Evolutionary conservation across 352 stramenopile species (phyloP).

Genomic region (Pythium insidiosum): DNA sequence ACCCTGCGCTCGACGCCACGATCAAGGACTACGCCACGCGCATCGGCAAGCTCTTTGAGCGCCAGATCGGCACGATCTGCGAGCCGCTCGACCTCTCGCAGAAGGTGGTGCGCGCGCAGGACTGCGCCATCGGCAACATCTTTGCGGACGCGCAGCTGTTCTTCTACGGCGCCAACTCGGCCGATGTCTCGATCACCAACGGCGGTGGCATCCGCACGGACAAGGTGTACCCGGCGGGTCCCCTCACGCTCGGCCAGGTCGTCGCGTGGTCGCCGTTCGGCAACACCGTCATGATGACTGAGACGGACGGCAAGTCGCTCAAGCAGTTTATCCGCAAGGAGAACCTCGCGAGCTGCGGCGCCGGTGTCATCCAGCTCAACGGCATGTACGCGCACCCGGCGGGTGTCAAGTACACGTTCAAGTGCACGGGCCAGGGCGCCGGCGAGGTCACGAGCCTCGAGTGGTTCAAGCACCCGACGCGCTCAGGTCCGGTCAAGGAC

Average conservation of each 20-base stretch:
- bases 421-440: slow-evolving; percentile 26
- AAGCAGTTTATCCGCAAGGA: slow-evolving; percentile 51
- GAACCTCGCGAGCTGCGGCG: slow-evolving; percentile 40
- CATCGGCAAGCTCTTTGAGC: slow-evolving; percentile 32
- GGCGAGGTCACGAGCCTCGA: slow-evolving; percentile 36
- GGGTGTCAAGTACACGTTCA: slow-evolving; percentile 64
- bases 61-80: slow-evolving; percentile 44
- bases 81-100: slow-evolving; percentile 43
- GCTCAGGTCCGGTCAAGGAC: slow-evolving; percentile 35
- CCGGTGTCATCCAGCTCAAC: slow-evolving; percentile 35
- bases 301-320: slow-evolving; percentile 45
- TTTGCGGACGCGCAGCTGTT: slow-evolving; percentile 37
- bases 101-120: slow-evolving; percentile 34
- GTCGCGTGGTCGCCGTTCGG: slow-evolving; percentile 62
- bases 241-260: slow-evolving; percentile 46
- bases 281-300: slow-evolving; percentile 49
- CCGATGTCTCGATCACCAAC: slow-evolving; percentile 54
- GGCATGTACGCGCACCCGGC: slow-evolving; percentile 57
- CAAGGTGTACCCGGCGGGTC: slow-evolving; percentile 36
- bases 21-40: slow-evolving; percentile 36
- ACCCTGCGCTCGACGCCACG: slow-evolving; percentile 33
- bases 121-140: slow-evolving; percentile 44
- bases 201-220: slow-evolving; percentile 59
- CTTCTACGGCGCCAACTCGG: slow-evolving; percentile 42
- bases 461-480: slow-evolving; percentile 53